These are phyloP conservation scores for Polysphondylium violaceum DNA, from an alignment of 78 protist species.

Conservation along the genomic window DNA sequence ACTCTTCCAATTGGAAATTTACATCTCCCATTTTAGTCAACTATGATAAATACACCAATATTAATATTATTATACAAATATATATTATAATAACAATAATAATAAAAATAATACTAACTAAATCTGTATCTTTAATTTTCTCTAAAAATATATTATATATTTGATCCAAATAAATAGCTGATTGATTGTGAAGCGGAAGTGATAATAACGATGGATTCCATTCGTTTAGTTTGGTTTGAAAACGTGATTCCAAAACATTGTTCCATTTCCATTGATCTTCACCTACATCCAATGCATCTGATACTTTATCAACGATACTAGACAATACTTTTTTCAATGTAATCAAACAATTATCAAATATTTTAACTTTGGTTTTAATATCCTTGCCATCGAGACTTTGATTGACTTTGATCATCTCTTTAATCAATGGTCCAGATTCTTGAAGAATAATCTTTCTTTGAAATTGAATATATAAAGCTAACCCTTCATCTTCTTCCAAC, in stretches of 20 bases:
- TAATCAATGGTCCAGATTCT: constrained; percentile 15
- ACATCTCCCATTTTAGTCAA: constrained; percentile 5
- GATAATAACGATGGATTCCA: constrained; percentile 27
- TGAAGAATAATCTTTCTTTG: constrained; percentile 14
- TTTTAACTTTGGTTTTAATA: neutral
- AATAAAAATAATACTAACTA: neutral
- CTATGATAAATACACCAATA: neutral
- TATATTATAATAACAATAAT: neutral
- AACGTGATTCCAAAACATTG: constrained; percentile 12
- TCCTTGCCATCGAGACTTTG: constrained; percentile 5
- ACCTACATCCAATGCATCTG: neutral
- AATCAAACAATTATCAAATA: constrained; percentile 23
- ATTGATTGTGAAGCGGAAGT: constrained; percentile 54
- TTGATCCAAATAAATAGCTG: constrained; percentile 46
- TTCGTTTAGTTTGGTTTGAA: neutral
- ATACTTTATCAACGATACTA: constrained; percentile 10
- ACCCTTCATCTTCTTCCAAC: constrained; percentile 59
- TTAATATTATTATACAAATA: neutral
- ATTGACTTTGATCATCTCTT: constrained; percentile 44
- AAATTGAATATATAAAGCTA: constrained; percentile 5
- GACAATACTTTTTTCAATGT: constrained; percentile 33
- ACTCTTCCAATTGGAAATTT: constrained; percentile 36
- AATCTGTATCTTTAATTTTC: constrained; percentile 28
- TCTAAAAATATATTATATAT: constrained; percentile 39
- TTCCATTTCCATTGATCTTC: constrained; percentile 57